Evolutionary conservation across 2,329 filamentous ascomycete species (phyloP).

Genomic region (Xylaria sp.): DNA sequence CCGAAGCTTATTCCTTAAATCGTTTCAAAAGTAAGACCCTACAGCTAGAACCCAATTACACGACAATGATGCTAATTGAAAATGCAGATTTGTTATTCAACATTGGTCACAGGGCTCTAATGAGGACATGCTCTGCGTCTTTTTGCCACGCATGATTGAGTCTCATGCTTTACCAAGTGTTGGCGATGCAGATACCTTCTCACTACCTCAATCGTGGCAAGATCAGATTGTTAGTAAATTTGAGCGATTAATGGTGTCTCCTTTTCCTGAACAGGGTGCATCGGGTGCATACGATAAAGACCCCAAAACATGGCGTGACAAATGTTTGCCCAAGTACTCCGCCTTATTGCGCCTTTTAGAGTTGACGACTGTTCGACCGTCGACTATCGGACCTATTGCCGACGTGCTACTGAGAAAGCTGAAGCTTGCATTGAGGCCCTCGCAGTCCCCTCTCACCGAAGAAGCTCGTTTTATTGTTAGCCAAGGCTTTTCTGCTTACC

Average conservation of each 20-base stretch:
- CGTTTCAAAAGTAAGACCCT: conserved; percentile 76
- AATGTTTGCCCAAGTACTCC: conserved; percentile 74
- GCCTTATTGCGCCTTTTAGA: conserved; percentile 72
- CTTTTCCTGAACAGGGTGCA: conserved; percentile 71
- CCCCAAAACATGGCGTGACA: conserved; percentile 69
- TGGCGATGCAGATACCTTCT: conserved; percentile 63
- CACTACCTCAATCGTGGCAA: conserved; percentile 75
- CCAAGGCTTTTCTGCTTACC: conserved; percentile 77
- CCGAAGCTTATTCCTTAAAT: conserved; percentile 77
- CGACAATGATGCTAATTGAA: conserved; percentile 43
- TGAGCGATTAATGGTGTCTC: conserved; percentile 69
- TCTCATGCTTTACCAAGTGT: conserved; percentile 64
- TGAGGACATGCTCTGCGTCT: conserved; percentile 74
- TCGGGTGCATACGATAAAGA: conserved; percentile 64
- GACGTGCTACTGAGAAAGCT: conserved; percentile 73
- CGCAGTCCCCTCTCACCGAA: conserved; percentile 66
- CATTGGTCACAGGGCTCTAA: conserved; percentile 76
- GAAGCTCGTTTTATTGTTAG: conserved; percentile 79
- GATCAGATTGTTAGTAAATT: conserved; percentile 77
- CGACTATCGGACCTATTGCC: conserved; percentile 72
- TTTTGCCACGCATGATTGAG: conserved; percentile 73
- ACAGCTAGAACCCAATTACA: neutral
- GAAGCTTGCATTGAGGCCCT: conserved; percentile 70
- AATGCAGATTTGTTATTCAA: conserved; percentile 73
- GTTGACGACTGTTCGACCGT: conserved; percentile 70